phyloP scores from a whole-genome alignment of 106 monocot species.

The Amphibolis antarctica region DNA sequence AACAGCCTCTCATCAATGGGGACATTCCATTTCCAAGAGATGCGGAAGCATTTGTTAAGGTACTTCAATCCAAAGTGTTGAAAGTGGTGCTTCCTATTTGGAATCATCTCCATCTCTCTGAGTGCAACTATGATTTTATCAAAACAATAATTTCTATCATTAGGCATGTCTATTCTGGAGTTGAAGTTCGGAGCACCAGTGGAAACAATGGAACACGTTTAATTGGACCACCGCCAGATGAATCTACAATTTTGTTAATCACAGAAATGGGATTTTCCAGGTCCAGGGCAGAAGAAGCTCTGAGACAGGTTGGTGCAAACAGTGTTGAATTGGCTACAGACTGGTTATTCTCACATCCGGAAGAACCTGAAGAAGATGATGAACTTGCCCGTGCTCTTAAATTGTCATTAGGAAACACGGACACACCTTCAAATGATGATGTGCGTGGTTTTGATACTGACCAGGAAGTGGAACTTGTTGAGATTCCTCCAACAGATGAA shows the following conservation, averaged over 20 bases:
- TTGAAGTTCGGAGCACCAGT: constrained; percentile 51
- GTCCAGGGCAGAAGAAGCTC: constrained; percentile 87
- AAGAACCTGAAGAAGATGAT: constrained; percentile 96
- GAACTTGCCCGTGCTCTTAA: constrained; percentile 98
- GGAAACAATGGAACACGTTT: constrained; percentile 31
- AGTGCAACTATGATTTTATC: constrained; percentile 71
- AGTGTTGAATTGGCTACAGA: constrained; percentile 96
- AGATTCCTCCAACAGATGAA: constrained; percentile 75
- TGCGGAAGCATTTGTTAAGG: constrained; percentile 75
- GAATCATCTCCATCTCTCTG: constrained; percentile 71
- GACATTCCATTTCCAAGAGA: constrained; percentile 45
- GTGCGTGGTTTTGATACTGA: constrained; percentile 20
- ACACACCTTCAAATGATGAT: constrained; percentile 39
- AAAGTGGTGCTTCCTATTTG: constrained; percentile 93
- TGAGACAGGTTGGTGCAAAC: constrained; percentile 87
- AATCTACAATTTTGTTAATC: constrained; percentile 74
- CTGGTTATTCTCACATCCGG: constrained; percentile 95
- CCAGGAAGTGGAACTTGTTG: constrained; percentile 42
- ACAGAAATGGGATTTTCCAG: constrained; percentile 96
- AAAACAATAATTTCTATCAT: constrained; percentile 71
- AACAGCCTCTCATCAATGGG: constrained; percentile 58
- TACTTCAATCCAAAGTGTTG: constrained; percentile 81
- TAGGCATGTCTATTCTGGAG: constrained; percentile 85
- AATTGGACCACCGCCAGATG: constrained; percentile 77
- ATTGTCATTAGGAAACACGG: constrained; percentile 79